Base-by-base conservation (phyloP, 192 early-diverging fungal genomes). In the Coemansia sp. region DNA sequence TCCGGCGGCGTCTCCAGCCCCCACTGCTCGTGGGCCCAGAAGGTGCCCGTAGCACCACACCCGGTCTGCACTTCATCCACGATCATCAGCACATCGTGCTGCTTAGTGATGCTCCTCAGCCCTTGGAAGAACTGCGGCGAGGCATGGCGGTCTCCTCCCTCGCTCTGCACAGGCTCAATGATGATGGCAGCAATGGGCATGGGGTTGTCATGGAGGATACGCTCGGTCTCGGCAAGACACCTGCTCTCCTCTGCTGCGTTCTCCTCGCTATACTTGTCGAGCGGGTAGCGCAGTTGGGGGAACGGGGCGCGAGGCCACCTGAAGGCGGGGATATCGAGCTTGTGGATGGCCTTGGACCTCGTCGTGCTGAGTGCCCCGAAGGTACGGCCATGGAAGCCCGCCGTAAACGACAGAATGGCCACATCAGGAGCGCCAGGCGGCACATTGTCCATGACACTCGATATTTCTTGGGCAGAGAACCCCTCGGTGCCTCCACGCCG, bases 41-140 rank as follows among this genome's bases (percentile, higher is more conserved):
- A 93, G 3, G 86, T 79, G 52, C 91, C 91, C 0, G 91, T 90
- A 22, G 89, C 87, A 10, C 88, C 91, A 27, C 90, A 90, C 65
- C 91, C 91, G 1, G 91, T 93, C 68, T 93, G 91, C 46, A 93
- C 91, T 68, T 93, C 91, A 63, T 93, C 91, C n/a, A 93, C 91
- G 67, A 93, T 93, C 70, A 93, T 85, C 36, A 91, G 72, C 20
- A 90, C 85, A 29, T 86, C 85, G 46, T 86, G 55, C 40, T 86
- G 70, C 33, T 77, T 68, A 27, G 89, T 90, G 59, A 93, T 61
- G 12, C 86, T 74, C 40, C 89, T 83, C 29, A 93, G 75, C 4
- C 70, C 84, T 18, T 86, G 89, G 84, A 93, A 93, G 73, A 89
- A 93, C 15, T 71, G 69, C 16, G 90, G 70, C 16, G 90, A 91